Evolutionary conservation across 176 grass and related monocot genomes (phyloP).

Genomic region (Raddia guianensis): DNA sequence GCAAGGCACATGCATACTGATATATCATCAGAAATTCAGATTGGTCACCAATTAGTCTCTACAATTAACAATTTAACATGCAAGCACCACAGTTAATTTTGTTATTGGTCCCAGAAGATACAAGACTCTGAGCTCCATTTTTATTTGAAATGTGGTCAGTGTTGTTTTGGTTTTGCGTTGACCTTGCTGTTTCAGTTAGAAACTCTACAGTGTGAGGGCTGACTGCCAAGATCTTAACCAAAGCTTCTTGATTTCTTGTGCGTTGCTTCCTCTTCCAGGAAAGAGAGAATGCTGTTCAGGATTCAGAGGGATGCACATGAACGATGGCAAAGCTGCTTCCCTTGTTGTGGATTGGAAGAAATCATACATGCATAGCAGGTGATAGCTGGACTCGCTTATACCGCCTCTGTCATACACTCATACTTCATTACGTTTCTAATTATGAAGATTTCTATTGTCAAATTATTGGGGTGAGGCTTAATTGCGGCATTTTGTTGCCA

Average conservation of each 20-base stretch:
- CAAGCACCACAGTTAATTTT: background rate
- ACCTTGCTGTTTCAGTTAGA: background rate
- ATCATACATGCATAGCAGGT: conserved; percentile 38
- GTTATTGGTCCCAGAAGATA: background rate
- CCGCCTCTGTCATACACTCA: conserved; percentile 29
- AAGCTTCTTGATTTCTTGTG: background rate
- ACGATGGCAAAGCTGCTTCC: conserved; percentile 29
- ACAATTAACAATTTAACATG: background rate
- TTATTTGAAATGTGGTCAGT: background rate
- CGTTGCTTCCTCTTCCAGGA: conserved; percentile 26
- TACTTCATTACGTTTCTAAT: conserved; percentile 39
- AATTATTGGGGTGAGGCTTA: conserved; percentile 49
- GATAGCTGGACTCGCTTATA: conserved; percentile 49
- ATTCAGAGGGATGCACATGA: conserved; percentile 11
- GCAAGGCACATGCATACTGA: background rate
- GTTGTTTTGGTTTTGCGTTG: background rate
- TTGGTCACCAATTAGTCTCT: background rate
- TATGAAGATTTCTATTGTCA: conserved; percentile 32
- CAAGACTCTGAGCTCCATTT: background rate
- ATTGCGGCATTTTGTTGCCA: conserved; percentile 47
- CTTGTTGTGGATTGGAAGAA: conserved; percentile 36
- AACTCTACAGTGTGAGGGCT: background rate
- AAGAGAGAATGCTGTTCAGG: conserved; percentile 9
- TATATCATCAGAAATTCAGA: background rate
- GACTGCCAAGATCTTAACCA: background rate